phyloP scores from a whole-genome alignment of 495 filamentous ascomycete species.

The Xylaria curta region DNA sequence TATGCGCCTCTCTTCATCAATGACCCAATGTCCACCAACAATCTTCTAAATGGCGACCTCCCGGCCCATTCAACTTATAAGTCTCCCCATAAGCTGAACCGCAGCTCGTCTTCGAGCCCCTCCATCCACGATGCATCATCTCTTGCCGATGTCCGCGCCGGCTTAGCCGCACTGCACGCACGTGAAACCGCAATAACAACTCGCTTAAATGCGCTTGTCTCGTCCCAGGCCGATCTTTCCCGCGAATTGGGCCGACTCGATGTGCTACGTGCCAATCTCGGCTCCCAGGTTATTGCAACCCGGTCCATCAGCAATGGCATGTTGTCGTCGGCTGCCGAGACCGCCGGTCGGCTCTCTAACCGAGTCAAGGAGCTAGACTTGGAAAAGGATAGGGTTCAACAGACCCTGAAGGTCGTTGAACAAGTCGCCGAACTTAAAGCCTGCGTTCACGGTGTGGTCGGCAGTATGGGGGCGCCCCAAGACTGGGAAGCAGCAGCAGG shows the following conservation, averaged over 20 bases:
- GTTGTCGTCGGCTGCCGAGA: slow-evolving; percentile 81
- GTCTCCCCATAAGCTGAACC: slow-evolving; percentile 35
- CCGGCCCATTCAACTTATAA: slow-evolving; percentile 36
- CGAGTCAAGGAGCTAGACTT: slow-evolving; percentile 86
- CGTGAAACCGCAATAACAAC: slow-evolving; percentile 77
- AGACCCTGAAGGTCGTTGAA: slow-evolving; percentile 90
- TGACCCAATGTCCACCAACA: slow-evolving; percentile 45
- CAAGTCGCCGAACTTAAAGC: slow-evolving; percentile 96
- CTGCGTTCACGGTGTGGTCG: slow-evolving; percentile 92
- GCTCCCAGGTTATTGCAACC: slow-evolving; percentile 84
- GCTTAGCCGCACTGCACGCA: slow-evolving; percentile 72
- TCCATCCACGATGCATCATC: slow-evolving; percentile 72
- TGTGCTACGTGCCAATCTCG: slow-evolving; percentile 84
- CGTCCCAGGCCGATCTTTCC: slow-evolving; percentile 81
- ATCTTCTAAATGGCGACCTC: slow-evolving; percentile 41
- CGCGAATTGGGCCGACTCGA: slow-evolving; percentile 88
- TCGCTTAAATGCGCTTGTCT: slow-evolving; percentile 75
- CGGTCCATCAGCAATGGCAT: slow-evolving; percentile 85
- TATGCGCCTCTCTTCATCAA: slow-evolving; percentile 37
- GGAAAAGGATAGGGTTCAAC: slow-evolving; percentile 88
- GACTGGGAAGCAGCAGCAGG: slow-evolving; percentile 97
- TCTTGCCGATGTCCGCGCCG: slow-evolving; percentile 77
- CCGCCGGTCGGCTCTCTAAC: slow-evolving; percentile 83
- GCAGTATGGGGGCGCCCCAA: slow-evolving; percentile 95
- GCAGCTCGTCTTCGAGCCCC: slow-evolving; percentile 36